These are phyloP conservation scores for Hawksworthiomyces lignivorus DNA, from an alignment of 2,329 filamentous ascomycete genomes.

Conservation along the genomic window DNA sequence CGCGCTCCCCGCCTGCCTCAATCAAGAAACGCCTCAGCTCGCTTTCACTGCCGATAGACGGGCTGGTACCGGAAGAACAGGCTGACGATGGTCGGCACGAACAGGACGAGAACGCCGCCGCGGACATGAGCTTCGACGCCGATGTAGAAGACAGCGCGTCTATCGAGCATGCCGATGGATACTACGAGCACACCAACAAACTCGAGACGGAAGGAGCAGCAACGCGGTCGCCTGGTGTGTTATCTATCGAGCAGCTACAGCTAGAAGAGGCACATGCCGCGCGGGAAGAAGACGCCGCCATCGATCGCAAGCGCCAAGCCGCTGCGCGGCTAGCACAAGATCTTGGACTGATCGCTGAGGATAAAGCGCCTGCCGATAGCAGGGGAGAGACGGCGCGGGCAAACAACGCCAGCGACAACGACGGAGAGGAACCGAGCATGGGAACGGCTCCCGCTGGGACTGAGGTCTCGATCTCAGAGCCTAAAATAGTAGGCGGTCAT, in stretches of 20 bases:
- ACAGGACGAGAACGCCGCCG: slow-evolving; percentile 13
- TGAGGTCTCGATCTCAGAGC: no score
- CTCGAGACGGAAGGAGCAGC: no score
- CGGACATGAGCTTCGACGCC: slow-evolving; percentile 24
- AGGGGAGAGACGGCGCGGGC: slow-evolving; percentile 8
- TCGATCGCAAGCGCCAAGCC: slow-evolving; percentile 45
- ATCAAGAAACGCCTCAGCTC: slow-evolving; percentile 13
- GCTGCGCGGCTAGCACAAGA: slow-evolving; percentile 44
- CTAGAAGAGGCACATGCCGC: slow-evolving; percentile 44
- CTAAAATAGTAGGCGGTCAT: no score
- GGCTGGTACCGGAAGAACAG: not conserved
- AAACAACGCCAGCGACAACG: no score
- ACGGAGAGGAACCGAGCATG: no score
- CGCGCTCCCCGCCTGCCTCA: slow-evolving; percentile 39
- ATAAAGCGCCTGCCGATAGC: slow-evolving; percentile 13
- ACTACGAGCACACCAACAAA: no score
- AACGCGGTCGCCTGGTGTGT: no score
- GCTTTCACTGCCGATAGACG: slow-evolving; percentile 10
- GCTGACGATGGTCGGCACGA: not conserved
- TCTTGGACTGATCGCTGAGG: slow-evolving; percentile 39
- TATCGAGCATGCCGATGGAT: no score
- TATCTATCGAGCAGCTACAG: slow-evolving; percentile 44
- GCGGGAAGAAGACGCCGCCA: slow-evolving; percentile 44
- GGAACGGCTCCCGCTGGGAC: no score
- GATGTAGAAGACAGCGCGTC: slow-evolving; percentile 23